phyloP scores from a whole-genome alignment of 192 early-diverging fungal genomes.

The Lunasporangiospora selenospora region DNA sequence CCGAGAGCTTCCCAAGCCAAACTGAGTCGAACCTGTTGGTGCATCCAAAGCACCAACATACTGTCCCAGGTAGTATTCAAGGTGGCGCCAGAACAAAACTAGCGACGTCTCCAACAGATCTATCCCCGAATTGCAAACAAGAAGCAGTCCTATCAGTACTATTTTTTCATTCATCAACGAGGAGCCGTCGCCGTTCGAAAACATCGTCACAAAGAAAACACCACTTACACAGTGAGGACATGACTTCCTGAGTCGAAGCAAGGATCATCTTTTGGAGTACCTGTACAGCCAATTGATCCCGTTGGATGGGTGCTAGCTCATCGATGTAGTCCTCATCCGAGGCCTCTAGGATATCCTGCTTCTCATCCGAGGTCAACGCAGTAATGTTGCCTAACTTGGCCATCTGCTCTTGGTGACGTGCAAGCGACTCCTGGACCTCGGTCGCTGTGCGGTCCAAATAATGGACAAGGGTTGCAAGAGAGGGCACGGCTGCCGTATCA shows the following conservation, averaged over 20 bases:
- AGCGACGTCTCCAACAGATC: constrained; percentile 64
- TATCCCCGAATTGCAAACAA: constrained; percentile 6
- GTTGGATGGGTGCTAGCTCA: constrained; percentile 49
- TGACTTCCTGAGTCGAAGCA: constrained; percentile 46
- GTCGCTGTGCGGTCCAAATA: constrained; percentile 26
- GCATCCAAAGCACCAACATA: constrained; percentile 35
- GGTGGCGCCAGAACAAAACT: constrained; percentile 77
- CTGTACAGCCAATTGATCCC: constrained; percentile 54
- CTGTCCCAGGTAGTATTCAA: constrained; percentile 62
- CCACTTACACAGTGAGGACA: constrained; percentile 45
- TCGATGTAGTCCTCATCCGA: constrained; percentile 44
- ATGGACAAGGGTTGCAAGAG: constrained; percentile 46
- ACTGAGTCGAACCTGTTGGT: background rate
- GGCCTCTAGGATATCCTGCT: constrained; percentile 38
- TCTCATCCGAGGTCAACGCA: constrained; percentile 45
- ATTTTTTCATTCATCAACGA: too few species aligned
- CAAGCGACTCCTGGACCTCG: constrained; percentile 29
- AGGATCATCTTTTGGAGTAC: constrained; percentile 51
- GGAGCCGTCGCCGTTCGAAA: too few species aligned
- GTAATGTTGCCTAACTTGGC: constrained; percentile 28
- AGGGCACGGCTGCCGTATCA: constrained; percentile 26
- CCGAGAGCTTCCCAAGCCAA: constrained; percentile 24
- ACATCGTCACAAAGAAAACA: constrained; percentile 8
- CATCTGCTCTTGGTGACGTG: constrained; percentile 33
- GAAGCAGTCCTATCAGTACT: too few species aligned